Evolutionary conservation across 139 green algal genomes (phyloP), one percentile per base, ranked within the genome.

Genomic region (Chlamydomonas asymmetrica): DNA sequence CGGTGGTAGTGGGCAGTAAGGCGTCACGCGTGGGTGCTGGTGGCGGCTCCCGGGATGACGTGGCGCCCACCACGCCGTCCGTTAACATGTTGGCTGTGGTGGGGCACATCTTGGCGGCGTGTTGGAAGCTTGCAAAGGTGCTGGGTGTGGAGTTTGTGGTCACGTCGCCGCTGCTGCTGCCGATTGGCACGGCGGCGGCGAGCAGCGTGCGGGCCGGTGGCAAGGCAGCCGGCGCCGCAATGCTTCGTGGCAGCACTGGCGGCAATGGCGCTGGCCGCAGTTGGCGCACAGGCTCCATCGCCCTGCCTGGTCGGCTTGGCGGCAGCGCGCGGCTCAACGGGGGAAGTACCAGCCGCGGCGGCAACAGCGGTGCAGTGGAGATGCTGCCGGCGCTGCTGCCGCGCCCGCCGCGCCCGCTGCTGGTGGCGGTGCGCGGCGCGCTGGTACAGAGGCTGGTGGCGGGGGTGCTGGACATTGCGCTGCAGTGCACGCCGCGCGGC

Each of bases 401-500:
- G 32, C 74, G 74, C 22, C 74, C 74, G 9, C 25, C 41, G 29
- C 74, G 73, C 40, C 82, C 77, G n/a, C 74, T 87, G 45, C 45
- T 78, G 38, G 77, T 79, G 13, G 73, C 57, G 18, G 62, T 82
- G 1, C 32, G 35, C 9, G 62, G 57, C 16, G 35, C 40, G 1
- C 48, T 71, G 5, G 60, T 74, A 13, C 45, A 61, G 6, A 63
- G 68, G 25, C 29, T 79, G 32, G 50, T 83, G 39, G 63, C 61
- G 0, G 71, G 71, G 49, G 63, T 84, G n/a, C 32, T 87, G 38
- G 77, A 84, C 45, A 69, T 87, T 35, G 71, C 71, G 29, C 56
- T 87, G 68, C 82, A 84, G 63, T 82, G 74, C 77, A 84, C 82
- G 23, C 82, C 82, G n/a, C 57, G 63, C 13, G 82, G 82, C 4